phyloP scores from a whole-genome alignment of 495 filamentous ascomycete species.

The Penicillium fimorum region DNA sequence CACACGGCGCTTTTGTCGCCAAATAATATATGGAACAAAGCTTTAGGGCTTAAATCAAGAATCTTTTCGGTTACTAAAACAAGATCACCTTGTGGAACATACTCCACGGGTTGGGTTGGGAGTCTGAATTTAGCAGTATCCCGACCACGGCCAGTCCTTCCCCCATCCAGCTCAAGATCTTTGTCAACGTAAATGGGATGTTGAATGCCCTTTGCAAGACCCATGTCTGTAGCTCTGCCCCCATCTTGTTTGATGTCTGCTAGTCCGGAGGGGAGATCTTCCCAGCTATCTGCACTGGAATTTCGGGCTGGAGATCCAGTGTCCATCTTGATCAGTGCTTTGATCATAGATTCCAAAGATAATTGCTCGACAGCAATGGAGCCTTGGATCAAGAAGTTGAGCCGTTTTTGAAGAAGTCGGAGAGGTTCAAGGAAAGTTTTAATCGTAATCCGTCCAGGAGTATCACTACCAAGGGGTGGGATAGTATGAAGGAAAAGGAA shows the following conservation, averaged over 20 bases:
- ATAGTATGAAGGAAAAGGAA: constrained; percentile 87
- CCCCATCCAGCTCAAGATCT: constrained; percentile 51
- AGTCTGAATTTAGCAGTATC: constrained; percentile 76
- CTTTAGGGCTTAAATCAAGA: constrained; percentile 87
- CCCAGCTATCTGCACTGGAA: constrained; percentile 88
- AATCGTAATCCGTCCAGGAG: constrained; percentile 71
- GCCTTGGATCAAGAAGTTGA: constrained; percentile 81
- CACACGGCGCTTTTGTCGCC: constrained; percentile 94
- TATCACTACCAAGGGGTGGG: constrained; percentile 55
- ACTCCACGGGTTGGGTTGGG: constrained; percentile 76
- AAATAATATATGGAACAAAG: constrained; percentile 92
- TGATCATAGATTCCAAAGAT: constrained; percentile 61
- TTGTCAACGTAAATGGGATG: constrained; percentile 62
- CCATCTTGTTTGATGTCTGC: constrained; percentile 44
- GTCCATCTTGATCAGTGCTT: constrained; percentile 66
- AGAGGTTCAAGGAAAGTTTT: constrained; percentile 92
- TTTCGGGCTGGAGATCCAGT: constrained; percentile 58
- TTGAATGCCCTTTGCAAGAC: constrained; percentile 55
- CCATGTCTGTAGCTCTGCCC: constrained; percentile 19
- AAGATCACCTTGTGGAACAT: constrained; percentile 78
- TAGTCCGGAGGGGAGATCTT: constrained; percentile 65
- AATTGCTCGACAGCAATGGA: constrained; percentile 63
- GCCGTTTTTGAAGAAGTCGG: constrained; percentile 71
- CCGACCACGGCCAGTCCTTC: constrained; percentile 43
- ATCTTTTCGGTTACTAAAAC: constrained; percentile 66